These are phyloP conservation scores for Musa beccarii DNA, from an alignment of 176 grass and related monocot genomes.

Conservation along the genomic window DNA sequence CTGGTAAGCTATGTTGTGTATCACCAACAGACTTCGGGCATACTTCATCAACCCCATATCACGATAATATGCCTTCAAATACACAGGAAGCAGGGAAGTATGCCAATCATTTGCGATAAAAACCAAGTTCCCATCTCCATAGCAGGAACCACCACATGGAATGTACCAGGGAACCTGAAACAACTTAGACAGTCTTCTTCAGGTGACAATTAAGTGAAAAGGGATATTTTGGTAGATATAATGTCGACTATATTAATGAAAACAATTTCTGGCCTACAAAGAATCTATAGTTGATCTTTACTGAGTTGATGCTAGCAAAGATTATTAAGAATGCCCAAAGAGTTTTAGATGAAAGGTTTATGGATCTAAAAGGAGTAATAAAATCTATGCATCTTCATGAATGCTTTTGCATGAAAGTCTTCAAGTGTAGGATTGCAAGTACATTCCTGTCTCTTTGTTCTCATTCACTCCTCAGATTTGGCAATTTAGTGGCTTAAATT, in stretches of 20 bases:
- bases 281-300: too few relatives aligned
- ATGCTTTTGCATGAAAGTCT: too few relatives aligned
- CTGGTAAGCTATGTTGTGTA: slow-evolving; percentile 97
- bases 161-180: slow-evolving; percentile 73
- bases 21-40: slow-evolving; percentile 68
- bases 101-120: slow-evolving; percentile 99
- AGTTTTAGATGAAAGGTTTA: too few relatives aligned
- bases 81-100: slow-evolving; percentile 72
- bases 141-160: slow-evolving; percentile 85
- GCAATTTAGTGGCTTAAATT: not conserved
- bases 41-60: slow-evolving; percentile 82
- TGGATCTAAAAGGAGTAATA: too few relatives aligned
- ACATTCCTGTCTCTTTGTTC: too few relatives aligned
- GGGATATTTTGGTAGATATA: not conserved
- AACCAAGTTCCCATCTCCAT: slow-evolving; percentile 93
- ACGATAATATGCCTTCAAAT: slow-evolving; percentile 86
- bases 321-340: too few relatives aligned
- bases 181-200: not conserved
- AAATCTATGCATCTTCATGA: too few relatives aligned
- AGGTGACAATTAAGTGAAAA: not conserved
- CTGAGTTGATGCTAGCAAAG: too few relatives aligned
- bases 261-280: not conserved
- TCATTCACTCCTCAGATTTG: too few relatives aligned
- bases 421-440: too few relatives aligned
- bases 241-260: not conserved